These are phyloP conservation scores for Pharnaceum exiguum DNA, from an alignment of 148 eudicot species.

Conservation along the genomic window DNA sequence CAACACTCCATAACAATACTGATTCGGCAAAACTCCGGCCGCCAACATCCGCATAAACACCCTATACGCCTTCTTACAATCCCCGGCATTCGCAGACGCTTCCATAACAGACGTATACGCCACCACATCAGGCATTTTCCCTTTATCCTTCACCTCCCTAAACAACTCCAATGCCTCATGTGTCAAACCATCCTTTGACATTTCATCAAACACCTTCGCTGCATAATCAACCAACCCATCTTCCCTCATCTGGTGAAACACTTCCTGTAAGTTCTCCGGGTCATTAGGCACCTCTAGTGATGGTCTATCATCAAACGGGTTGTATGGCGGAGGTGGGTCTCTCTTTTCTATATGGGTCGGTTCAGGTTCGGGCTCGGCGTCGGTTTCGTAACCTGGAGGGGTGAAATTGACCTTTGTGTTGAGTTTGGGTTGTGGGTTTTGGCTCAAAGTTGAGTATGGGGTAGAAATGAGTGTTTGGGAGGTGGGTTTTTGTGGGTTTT, in stretches of 20 bases:
- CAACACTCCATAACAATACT: conserved; percentile 54
- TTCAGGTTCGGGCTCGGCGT: conserved; percentile 44
- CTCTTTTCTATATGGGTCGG: conserved; percentile 13
- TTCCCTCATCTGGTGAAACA: conserved; percentile 51
- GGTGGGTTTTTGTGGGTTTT: neutral
- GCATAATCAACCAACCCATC: conserved; percentile 61
- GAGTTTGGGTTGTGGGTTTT: conserved; percentile 17
- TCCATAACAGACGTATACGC: conserved; percentile 80
- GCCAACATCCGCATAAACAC: conserved; percentile 49
- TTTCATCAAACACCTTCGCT: conserved; percentile 90
- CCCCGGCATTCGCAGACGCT: conserved; percentile 60
- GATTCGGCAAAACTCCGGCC: conserved; percentile 58
- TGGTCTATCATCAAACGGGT: conserved; percentile 62
- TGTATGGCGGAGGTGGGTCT: conserved; percentile 62
- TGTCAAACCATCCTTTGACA: conserved; percentile 76
- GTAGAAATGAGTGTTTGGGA: neutral
- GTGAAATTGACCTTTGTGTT: conserved; percentile 68
- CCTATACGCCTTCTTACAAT: conserved; percentile 46
- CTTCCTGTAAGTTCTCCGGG: conserved; percentile 61
- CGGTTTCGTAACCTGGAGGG: conserved; percentile 32
- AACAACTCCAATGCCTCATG: conserved; percentile 70
- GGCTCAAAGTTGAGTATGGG: conserved; percentile 15
- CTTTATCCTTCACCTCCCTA: conserved; percentile 56
- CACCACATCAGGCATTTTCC: conserved; percentile 78
- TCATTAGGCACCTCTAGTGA: conserved; percentile 38